Evolutionary conservation across 805 yeast genomes (phyloP), one percentile per base, ranked within the genome.

Genomic region (Yarrowia divulgata): DNA sequence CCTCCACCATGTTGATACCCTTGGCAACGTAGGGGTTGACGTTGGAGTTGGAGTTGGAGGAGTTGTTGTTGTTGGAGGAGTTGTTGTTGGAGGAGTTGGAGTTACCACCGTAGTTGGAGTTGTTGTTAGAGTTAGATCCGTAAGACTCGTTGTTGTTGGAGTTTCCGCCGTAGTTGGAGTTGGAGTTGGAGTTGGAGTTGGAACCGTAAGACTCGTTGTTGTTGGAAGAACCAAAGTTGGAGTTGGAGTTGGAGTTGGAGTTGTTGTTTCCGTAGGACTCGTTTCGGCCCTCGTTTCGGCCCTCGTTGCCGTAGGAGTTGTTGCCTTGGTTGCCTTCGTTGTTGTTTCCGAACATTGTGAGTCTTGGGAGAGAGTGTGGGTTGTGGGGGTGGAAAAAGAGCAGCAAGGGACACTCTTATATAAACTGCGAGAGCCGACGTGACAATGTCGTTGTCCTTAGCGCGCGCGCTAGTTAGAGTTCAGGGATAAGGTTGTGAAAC

Each of bases 21-120:
- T 63, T 63, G 55, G 45, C 46, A 48, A 63, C 57, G 68, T 63
- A 48, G 57, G 68, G 48, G 68, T 63, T 63, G 57, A 48, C 48
- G 48, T 63, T 48, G 57, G 68, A 46, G 55, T 62, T 62, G 54
- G 43, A 35, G 35, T 29, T 42, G 63, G 37, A 40, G 66, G n/a
- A n/a, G 50, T 16, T 32, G 39, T 34, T 45, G 34, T 23, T 40
- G 66, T 14, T 29, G 49, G 29, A 23, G 4, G 66, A 58, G 67
- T 43, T 45, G 67, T 60, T 60, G 63, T 39, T 37, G n/a, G n/a
- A n/a, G n/a, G n/a, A n/a, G n/a, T n/a, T n/a, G n/a, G n/a, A n/a
- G 46, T n/a, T 16, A 18, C 19, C 10, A 10, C 19, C 12, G 62
- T 18, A 18, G 46, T 55, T 55, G 46, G 10, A 8, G 48, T 42